phyloP scores from a whole-genome alignment of 2,329 filamentous ascomycete genomes.

The Aspergillus sp. region DNA sequence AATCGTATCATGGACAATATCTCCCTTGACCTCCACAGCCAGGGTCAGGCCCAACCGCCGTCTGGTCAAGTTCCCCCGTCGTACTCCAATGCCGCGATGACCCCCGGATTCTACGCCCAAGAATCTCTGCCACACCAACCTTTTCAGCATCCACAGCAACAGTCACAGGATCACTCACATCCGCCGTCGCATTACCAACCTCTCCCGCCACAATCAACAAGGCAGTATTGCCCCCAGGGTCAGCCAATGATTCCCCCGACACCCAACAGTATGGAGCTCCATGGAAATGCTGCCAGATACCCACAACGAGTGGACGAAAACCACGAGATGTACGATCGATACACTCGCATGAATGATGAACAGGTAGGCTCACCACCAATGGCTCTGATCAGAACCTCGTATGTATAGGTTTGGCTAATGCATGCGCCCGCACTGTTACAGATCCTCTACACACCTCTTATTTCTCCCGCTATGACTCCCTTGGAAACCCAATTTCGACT shows the following conservation, averaged over 20 bases:
- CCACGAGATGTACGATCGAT: constrained; percentile 41
- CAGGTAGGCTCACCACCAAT: constrained; percentile 28
- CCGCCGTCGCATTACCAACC: constrained; percentile 5
- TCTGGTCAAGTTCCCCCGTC: not conserved
- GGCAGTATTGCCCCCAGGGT: constrained; percentile 15
- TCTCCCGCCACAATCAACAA: constrained; percentile 9
- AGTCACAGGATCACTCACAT: constrained; percentile 21
- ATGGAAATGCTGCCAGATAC: constrained; percentile 38
- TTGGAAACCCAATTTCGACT: constrained; percentile 44
- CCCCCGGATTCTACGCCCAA: constrained; percentile 28
- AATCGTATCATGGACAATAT: constrained; percentile 30
- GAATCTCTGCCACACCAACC: constrained; percentile 23
- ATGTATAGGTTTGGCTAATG: constrained; percentile 7
- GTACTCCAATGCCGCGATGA: constrained; percentile 26
- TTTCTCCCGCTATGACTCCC: constrained; percentile 48
- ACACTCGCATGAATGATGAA: constrained; percentile 38
- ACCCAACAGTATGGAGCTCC: constrained; percentile 46
- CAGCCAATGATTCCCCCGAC: constrained; percentile 42
- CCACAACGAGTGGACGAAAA: constrained; percentile 35
- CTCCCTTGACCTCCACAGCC: constrained; percentile 24
- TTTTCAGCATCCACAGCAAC: constrained; percentile 18
- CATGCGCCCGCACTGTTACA: constrained; percentile 16
- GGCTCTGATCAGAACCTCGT: too few species aligned
- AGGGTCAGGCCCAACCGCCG: constrained; percentile 16
- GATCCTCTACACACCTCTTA: constrained; percentile 46